Conservation (phyloP, 768 basidiomycete species). For the Neoboletus brunneissimus region DNA sequence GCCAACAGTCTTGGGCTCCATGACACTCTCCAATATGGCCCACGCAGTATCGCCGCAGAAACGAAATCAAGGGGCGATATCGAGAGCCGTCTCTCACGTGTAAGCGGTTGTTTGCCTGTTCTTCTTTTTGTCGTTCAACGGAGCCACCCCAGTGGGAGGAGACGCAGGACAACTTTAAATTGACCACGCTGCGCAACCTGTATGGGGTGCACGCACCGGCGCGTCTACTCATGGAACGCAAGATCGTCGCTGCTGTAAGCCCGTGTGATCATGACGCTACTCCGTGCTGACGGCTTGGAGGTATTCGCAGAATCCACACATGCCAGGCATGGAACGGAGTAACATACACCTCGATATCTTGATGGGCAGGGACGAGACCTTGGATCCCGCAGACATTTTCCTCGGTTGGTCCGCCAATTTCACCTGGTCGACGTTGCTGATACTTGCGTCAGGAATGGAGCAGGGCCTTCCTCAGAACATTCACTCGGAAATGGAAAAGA, state of each 20-base stretch:
- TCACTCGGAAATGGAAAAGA: constrained; percentile 69
- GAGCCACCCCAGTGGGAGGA: constrained; percentile 74
- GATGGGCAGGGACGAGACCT: constrained; percentile 85
- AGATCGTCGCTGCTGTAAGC: constrained; percentile 69
- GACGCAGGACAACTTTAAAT: constrained; percentile 83
- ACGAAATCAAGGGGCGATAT: constrained; percentile 59
- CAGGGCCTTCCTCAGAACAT: constrained; percentile 48
- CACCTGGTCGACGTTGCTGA: constrained; percentile 4
- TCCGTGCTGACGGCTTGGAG: not conserved
- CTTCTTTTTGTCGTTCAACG: not conserved
- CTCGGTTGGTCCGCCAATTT: constrained; percentile 47
- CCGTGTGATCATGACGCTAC: not conserved
- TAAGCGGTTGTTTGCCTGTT: constrained; percentile 34
- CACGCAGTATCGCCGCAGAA: constrained; percentile 75
- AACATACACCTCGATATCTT: constrained; percentile 92
- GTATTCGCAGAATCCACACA: constrained; percentile 54
- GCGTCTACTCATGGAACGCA: constrained; percentile 90
- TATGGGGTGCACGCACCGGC: constrained; percentile 89
- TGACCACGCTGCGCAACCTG: constrained; percentile 79
- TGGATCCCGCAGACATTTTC: constrained; percentile 81
- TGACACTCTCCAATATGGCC: constrained; percentile 84
- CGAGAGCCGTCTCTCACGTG: constrained; percentile 73
- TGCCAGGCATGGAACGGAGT: constrained; percentile 60
- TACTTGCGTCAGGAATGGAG: constrained; percentile 48
- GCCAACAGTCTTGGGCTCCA: constrained; percentile 79